phyloP scores from a whole-genome alignment of 2,329 filamentous ascomycete species.

The Leptographium wingfieldii region DNA sequence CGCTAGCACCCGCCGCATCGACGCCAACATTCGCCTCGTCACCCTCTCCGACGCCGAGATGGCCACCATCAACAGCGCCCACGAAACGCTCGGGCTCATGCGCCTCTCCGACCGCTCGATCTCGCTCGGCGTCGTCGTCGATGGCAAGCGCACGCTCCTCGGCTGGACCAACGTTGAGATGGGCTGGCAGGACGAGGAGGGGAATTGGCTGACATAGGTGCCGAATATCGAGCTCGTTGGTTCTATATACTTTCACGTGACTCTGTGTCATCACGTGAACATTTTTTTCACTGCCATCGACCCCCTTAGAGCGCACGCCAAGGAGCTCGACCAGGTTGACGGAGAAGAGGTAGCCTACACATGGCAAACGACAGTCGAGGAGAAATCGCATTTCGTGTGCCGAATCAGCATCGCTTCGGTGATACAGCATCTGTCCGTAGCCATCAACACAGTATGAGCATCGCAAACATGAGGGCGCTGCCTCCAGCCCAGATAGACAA shows the following conservation, averaged over 20 bases:
- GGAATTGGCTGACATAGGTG: neutral
- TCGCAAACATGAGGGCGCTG: too few species aligned
- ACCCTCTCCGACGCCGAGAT: too few species aligned
- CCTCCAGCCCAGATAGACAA: too few species aligned
- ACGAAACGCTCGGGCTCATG: constrained; percentile 13
- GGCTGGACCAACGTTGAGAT: neutral
- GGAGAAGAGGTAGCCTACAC: neutral
- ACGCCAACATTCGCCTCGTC: too few species aligned
- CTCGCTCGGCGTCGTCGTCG: neutral
- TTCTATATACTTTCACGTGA: neutral
- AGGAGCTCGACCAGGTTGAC: neutral
- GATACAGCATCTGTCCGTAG: too few species aligned
- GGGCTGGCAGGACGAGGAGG: neutral
- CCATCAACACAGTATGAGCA: too few species aligned
- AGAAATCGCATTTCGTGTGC: too few species aligned
- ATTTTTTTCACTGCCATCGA: too few species aligned
- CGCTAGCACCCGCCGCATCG: too few species aligned
- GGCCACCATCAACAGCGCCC: too few species aligned
- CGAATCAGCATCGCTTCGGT: too few species aligned
- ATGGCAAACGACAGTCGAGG: too few species aligned
- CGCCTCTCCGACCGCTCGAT: constrained; percentile 23
- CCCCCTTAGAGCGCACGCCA: neutral
- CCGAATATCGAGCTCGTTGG: neutral
- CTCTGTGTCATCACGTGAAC: neutral
- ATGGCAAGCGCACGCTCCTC: neutral